Conservation (phyloP, 371 early-diverging fungal genomes). For the Coemansia sp. region DNA sequence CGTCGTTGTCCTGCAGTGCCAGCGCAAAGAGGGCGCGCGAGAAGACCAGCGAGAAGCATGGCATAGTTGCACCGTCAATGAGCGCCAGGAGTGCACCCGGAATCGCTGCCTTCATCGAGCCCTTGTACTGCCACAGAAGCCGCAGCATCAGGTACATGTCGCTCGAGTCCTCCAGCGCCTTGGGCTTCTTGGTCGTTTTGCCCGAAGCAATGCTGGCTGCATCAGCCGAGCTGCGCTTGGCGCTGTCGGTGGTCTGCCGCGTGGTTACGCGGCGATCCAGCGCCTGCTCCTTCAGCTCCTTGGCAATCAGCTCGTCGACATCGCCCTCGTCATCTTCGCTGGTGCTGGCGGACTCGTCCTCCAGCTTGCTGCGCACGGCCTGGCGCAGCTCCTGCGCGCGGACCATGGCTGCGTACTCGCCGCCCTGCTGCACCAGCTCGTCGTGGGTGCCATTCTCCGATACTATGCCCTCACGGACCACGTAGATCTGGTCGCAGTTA, state of each 20-base stretch:
- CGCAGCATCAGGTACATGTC: slow-evolving; percentile 22
- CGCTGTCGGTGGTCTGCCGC: slow-evolving; percentile 21
- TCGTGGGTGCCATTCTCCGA: slow-evolving; percentile 51
- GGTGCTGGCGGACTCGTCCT: not conserved
- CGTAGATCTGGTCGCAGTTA: slow-evolving; percentile 47
- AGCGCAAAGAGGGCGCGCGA: slow-evolving; percentile 54
- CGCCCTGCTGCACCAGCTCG: slow-evolving; percentile 54
- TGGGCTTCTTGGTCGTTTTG: slow-evolving; percentile 19
- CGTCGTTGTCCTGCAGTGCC: slow-evolving; percentile 24
- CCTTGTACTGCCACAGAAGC: slow-evolving; percentile 23
- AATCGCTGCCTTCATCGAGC: slow-evolving; percentile 53
- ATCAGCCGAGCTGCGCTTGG: not conserved
- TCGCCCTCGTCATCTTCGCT: slow-evolving; percentile 14
- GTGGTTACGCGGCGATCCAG: slow-evolving; percentile 28
- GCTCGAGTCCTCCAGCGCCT: slow-evolving; percentile 16
- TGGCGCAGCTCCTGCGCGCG: slow-evolving; percentile 39
- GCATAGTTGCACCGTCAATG: slow-evolving; percentile 57
- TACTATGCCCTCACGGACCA: slow-evolving; percentile 42
- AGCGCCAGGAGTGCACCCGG: slow-evolving; percentile 42
- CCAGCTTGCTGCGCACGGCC: slow-evolving; percentile 22
- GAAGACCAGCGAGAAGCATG: slow-evolving; percentile 57
- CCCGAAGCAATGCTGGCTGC: not conserved
- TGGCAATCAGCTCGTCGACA: slow-evolving; percentile 28
- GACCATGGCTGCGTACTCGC: slow-evolving; percentile 42
- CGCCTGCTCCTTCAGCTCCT: slow-evolving; percentile 36